Conservation (phyloP, 2,329 filamentous ascomycete species). For the Zymoseptoria tritici region DNA sequence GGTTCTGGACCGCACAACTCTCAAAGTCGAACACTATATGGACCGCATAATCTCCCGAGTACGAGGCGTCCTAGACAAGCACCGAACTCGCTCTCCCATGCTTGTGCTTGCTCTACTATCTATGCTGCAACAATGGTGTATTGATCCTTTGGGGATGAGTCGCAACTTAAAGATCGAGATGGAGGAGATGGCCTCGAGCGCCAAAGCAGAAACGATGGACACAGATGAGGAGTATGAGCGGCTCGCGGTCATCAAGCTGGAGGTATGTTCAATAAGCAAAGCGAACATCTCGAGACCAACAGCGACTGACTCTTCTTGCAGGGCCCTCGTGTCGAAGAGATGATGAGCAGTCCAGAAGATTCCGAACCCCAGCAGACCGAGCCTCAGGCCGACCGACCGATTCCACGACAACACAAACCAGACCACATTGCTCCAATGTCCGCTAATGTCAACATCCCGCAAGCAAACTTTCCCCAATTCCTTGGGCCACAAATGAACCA, state of each 20-base stretch:
- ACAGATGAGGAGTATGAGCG: conserved; percentile 4
- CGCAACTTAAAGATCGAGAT: conserved; percentile 10
- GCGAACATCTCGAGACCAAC: conserved; percentile 6
- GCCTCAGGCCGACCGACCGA: background rate
- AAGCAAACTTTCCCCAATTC: background rate
- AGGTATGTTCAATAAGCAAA: conserved; percentile 2
- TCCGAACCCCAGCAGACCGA: background rate
- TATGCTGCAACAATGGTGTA: conserved; percentile 27
- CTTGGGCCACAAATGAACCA: background rate
- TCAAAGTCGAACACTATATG: conserved; percentile 60
- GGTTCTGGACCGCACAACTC: conserved; percentile 59
- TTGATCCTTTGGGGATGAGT: conserved; percentile 13
- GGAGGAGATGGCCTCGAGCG: background rate
- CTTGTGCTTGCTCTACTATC: conserved; percentile 26
- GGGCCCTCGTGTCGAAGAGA: background rate
- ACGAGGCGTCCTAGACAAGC: conserved; percentile 48
- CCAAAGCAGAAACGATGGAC: conserved; percentile 5
- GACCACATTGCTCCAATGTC: background rate
- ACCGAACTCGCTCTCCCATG: conserved; percentile 18
- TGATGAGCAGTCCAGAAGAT: background rate
- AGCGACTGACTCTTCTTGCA: background rate
- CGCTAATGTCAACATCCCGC: background rate
- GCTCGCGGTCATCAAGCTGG: conserved; percentile 3
- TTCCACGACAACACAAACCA: background rate
- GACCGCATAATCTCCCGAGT: conserved; percentile 65